A percentile compares a stretch with the other conserved stretches of the same genome.
Conservation (phyloP, 1,284 basidiomycete genomes). For the Chondrostereum purpureum region DNA sequence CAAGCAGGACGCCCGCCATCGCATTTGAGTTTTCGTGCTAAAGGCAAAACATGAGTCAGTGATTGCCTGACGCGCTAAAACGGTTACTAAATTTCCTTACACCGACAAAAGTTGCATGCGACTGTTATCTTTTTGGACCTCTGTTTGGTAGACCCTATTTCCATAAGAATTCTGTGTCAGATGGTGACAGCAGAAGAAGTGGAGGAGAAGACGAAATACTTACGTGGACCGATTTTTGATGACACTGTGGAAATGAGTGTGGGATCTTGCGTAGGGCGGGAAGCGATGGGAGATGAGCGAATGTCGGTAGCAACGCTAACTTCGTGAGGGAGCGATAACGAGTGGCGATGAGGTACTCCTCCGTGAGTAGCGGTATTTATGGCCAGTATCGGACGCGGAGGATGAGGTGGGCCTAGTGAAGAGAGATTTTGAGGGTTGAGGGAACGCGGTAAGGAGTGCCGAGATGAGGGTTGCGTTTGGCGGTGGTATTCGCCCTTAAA, state of each 20-base stretch:
- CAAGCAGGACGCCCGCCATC: conserved; percentile 76
- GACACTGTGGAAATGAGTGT: conserved; percentile 23
- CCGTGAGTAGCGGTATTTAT: conserved; percentile 58
- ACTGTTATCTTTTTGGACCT: conserved; percentile 77
- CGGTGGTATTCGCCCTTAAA: conserved; percentile 57
- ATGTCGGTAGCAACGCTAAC: conserved; percentile 34
- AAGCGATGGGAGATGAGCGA: conserved; percentile 29
- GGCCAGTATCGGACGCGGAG: conserved; percentile 57
- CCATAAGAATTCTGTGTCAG: conserved; percentile 5
- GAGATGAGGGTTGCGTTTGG: conserved; percentile 40
- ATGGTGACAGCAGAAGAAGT: conserved; percentile 11
- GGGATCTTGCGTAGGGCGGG: conserved; percentile 34
- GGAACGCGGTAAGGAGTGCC: conserved; percentile 33
- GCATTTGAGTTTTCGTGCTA: conserved; percentile 78
- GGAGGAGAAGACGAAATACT: conserved; percentile 17
- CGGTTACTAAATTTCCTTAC: conserved; percentile 36
- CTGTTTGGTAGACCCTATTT: conserved; percentile 38
- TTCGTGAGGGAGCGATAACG: conserved; percentile 42
- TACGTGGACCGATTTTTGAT: conserved; percentile 27
- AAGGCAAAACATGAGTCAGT: conserved; percentile 9
- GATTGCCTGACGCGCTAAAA: no score
- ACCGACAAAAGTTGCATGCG: conserved; percentile 80
- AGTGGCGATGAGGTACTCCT: conserved; percentile 38
- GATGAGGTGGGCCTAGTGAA: conserved; percentile 38
- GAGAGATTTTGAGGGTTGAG: conserved; percentile 31